These are phyloP conservation scores for Rossbeevera mucosa DNA, from an alignment of 768 basidiomycete genomes.

Conservation along the genomic window DNA sequence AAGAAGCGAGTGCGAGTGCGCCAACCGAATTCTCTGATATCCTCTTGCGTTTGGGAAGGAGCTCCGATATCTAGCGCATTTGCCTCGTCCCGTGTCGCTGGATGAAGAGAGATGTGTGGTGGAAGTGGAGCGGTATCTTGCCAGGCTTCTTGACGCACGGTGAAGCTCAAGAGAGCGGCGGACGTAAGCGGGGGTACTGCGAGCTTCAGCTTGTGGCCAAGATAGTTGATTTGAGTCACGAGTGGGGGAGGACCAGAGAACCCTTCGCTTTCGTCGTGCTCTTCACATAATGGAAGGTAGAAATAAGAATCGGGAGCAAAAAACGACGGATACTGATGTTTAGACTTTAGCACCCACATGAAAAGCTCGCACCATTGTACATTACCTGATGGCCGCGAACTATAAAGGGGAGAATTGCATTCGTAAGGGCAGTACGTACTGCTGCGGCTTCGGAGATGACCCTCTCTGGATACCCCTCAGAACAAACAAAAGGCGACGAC, in stretches of 20 bases:
- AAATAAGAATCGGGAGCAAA: conserved; percentile 44
- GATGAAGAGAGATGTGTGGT: conserved; percentile 20
- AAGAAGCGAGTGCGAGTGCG: conserved; percentile 34
- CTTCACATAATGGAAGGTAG: conserved; percentile 35
- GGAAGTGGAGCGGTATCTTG: conserved; percentile 30
- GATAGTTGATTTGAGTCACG: conserved; percentile 35
- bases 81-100: conserved; percentile 35
- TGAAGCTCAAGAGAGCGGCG: conserved; percentile 37
- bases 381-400: conserved; percentile 40
- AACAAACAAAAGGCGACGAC: conserved; percentile 1
- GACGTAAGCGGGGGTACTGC: conserved; percentile 39
- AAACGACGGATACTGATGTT: conserved; percentile 36
- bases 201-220: conserved; percentile 37
- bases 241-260: conserved; percentile 33
- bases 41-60: conserved; percentile 36
- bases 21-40: conserved; percentile 37
- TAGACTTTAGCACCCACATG: conserved; percentile 4
- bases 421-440: conserved; percentile 26
- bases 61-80: conserved; percentile 24
- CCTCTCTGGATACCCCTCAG: conserved; percentile 28
- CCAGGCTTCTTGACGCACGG: conserved; percentile 35
- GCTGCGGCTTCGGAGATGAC: conserved; percentile 28
- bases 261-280: conserved; percentile 19
- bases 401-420: conserved; percentile 37
- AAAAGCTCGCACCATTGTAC: not conserved